Conservation (phyloP, 306 rosid species). For the Morella rubra region DNA sequence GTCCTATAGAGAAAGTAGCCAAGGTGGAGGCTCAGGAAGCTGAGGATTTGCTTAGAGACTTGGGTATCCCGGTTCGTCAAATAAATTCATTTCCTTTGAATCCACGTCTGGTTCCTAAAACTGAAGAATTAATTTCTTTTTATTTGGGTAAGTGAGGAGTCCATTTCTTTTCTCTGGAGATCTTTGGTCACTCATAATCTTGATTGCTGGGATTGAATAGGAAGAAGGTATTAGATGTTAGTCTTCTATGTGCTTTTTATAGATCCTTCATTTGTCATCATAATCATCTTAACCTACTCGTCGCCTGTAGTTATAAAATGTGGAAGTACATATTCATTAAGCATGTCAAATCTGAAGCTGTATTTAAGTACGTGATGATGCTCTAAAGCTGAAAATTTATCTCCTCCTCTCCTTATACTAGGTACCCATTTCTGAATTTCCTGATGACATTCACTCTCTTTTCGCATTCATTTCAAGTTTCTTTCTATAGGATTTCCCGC, state of each 20-base stretch:
- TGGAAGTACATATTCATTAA: background rate
- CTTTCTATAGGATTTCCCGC: background rate
- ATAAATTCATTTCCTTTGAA: constrained; percentile 12
- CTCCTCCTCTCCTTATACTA: background rate
- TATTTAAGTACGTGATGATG: background rate
- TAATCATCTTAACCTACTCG: background rate
- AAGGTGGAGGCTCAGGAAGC: constrained; percentile 77
- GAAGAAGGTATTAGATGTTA: background rate
- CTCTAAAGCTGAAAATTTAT: background rate
- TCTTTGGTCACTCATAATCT: background rate
- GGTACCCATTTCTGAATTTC: background rate
- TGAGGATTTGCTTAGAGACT: constrained; percentile 63
- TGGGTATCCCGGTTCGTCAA: constrained; percentile 78
- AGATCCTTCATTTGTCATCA: background rate
- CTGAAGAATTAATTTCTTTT: constrained; percentile 7
- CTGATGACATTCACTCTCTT: background rate
- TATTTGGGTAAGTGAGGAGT: constrained; percentile 15
- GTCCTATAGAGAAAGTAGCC: constrained; percentile 95
- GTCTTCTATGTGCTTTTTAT: background rate
- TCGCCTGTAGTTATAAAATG: background rate
- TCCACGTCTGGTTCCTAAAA: background rate
- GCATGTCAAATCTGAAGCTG: no score
- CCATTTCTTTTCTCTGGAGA: background rate
- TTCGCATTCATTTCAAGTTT: background rate
- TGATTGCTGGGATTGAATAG: background rate